Evolutionary conservation across 257 asterid species (phyloP), one percentile per base, ranked within the genome.

Genomic region (Jasminum sambac): DNA sequence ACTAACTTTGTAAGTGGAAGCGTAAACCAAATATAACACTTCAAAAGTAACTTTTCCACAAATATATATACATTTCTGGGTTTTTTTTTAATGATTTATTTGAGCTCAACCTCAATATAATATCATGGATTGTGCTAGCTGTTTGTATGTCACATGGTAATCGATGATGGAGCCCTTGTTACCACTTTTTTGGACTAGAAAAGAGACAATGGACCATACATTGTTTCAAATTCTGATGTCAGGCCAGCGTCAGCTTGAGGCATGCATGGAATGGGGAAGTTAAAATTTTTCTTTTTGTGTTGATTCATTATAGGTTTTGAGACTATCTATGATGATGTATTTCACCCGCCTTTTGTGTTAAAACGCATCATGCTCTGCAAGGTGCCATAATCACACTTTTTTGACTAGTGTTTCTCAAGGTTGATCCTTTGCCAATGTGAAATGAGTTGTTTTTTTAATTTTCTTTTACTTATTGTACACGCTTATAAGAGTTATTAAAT

Each of bases 161-260:
- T 72, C 59, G 77, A 74, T 74, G 81, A 72, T 64, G 39, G 65
- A 67, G 11, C 72, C 24, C 0, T 7, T 63, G 77, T 70, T 71
- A 40, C 68, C 24, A 44, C 71, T 55, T 71, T 52, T 16, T 12
- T 63, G 66, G 68, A 81, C 67, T 30, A 5, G 37, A 8, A 64
- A 74, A 72, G 68, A 62, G 40, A 61, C 64, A 71, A 17, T 16
- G 43, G 71, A 80, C 7, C 36, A 55, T 55, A 4, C 86, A 72
- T 66, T 77, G 78, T 66, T 70, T 26, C 11, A 58, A 67, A 59
- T 36, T 16, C 26, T 80, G 83, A 83, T 70, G 85, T 75, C 81
- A 77, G 30, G 5, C 38, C 57, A 72, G 68, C 87, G 62, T 83
- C 82, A 75, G 72, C 87, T 72, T 75, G 84, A 70, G 8, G 36